These are phyloP conservation scores for Sanghuangporus sanghuang DNA, from an alignment of 1,284 basidiomycete genomes.

Conservation along the genomic window DNA sequence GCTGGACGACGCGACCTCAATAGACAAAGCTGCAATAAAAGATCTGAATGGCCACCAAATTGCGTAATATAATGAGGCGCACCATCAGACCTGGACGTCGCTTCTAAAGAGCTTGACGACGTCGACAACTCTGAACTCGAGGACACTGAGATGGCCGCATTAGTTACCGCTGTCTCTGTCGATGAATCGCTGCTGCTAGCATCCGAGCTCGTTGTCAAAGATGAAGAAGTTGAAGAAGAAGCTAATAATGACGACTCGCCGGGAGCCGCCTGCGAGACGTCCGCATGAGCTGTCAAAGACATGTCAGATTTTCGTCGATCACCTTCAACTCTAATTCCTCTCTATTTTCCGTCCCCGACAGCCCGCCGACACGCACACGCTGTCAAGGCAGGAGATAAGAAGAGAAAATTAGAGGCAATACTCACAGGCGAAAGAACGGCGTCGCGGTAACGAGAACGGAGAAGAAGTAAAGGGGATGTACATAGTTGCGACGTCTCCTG, in stretches of 20 bases:
- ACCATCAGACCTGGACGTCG: not conserved
- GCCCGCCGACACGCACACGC: not conserved
- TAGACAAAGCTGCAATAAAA: not conserved
- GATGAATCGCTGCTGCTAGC: not conserved
- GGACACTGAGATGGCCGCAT: not conserved
- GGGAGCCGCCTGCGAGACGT: not conserved
- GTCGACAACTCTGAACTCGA: not conserved
- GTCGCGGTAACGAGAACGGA: not conserved
- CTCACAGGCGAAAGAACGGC: not conserved
- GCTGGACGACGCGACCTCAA: not conserved
- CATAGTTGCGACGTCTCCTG: not conserved
- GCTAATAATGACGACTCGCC: not conserved
- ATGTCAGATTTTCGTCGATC: not conserved
- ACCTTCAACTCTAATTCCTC: not conserved
- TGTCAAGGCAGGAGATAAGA: not conserved
- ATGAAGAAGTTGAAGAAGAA: not conserved
- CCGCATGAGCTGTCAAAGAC: not conserved
- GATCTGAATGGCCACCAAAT: not conserved
- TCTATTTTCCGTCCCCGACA: too few relatives aligned
- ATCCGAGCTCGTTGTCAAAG: not conserved
- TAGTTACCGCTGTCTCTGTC: not conserved
- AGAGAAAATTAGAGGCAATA: not conserved
- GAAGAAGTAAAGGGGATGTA: not conserved
- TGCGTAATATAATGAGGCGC: not conserved
- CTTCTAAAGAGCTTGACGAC: not conserved